These are phyloP conservation scores for Lepiota subincarnata DNA, from an alignment of 768 basidiomycete species.

Conservation along the genomic window DNA sequence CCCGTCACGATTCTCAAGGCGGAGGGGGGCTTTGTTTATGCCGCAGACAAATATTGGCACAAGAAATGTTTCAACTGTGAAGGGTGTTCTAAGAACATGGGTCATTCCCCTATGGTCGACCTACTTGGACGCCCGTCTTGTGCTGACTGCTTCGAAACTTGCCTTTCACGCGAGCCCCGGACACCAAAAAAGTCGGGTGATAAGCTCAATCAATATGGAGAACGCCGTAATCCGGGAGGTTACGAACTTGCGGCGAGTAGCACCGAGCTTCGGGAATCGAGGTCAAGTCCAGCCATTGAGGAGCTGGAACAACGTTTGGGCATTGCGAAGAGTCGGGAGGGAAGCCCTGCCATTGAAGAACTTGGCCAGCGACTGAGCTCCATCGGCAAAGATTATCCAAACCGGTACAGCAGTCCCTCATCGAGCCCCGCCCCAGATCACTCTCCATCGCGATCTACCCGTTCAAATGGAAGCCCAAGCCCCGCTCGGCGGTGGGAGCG, in stretches of 20 bases:
- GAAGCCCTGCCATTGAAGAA: constrained; percentile 52
- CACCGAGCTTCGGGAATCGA: constrained; percentile 35
- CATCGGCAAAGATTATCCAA: constrained; percentile 28
- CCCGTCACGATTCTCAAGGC: constrained; percentile 71
- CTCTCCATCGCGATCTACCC: constrained; percentile 4
- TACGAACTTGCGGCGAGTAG: constrained; percentile 30
- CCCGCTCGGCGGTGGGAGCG: constrained; percentile 20
- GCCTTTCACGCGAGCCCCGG: constrained; percentile 49
- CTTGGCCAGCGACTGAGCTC: constrained; percentile 41
- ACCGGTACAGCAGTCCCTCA: constrained; percentile 22
- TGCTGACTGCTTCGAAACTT: constrained; percentile 74
- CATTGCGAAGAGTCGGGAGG: constrained; percentile 48
- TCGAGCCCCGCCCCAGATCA: constrained; percentile 16
- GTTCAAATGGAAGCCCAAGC: constrained; percentile 16
- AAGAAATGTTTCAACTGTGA: constrained; percentile 76
- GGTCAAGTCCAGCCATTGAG: constrained; percentile 54
- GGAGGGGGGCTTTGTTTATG: constrained; percentile 77
- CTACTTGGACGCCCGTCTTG: constrained; percentile 79
- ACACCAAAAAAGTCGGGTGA: constrained; percentile 39
- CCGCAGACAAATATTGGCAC: constrained; percentile 72
- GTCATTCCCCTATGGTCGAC: constrained; percentile 76
- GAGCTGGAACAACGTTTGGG: constrained; percentile 62
- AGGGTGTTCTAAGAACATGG: constrained; percentile 69
- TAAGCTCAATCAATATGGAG: constrained; percentile 26
- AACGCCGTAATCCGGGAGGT: constrained; percentile 40